Evolutionary conservation across 495 filamentous ascomycete genomes (phyloP).

Genomic region (Xanthoparmelia taractica): DNA sequence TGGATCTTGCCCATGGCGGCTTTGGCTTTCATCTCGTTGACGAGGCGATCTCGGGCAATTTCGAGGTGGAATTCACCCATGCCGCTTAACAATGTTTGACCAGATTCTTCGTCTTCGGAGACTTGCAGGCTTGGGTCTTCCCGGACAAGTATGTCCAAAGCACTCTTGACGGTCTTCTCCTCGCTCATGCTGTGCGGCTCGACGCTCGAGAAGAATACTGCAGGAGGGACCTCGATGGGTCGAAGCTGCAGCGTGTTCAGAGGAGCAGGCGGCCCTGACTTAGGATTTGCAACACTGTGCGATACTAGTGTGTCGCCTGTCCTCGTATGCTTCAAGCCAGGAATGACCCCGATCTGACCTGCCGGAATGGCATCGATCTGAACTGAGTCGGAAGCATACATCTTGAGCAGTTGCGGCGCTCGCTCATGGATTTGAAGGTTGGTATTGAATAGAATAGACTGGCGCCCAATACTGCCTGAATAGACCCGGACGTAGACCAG

Average conservation of each 20-base stretch:
- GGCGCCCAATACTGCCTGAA: conserved; percentile 67
- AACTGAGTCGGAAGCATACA: conserved; percentile 83
- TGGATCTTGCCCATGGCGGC: conserved; percentile 88
- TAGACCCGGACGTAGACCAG: conserved; percentile 92
- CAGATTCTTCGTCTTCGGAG: conserved; percentile 77
- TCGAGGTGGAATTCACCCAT: conserved; percentile 99
- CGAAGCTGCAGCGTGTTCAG: conserved; percentile 72
- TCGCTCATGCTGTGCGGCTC: conserved; percentile 75
- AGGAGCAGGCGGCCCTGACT: conserved; percentile 56
- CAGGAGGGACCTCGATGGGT: conserved; percentile 82
- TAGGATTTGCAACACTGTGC: conserved; percentile 54
- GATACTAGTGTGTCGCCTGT: conserved; percentile 89
- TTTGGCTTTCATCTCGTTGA: conserved; percentile 82
- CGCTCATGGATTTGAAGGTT: conserved; percentile 75
- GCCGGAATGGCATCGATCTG: conserved; percentile 71
- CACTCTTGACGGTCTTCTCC: conserved; percentile 68
- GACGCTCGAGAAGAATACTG: conserved; percentile 90
- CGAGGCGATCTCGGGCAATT: conserved; percentile 79
- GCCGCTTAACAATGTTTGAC: conserved; percentile 84
- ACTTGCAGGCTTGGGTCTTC: conserved; percentile 94
- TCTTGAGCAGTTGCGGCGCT: conserved; percentile 73
- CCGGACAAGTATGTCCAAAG: conserved; percentile 65
- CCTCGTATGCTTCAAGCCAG: conserved; percentile 78
- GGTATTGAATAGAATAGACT: conserved; percentile 76
- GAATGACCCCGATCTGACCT: conserved; percentile 94